Evolutionary conservation across 2,329 filamentous ascomycete species (phyloP).

Genomic region (Aureobasidium zeae): DNA sequence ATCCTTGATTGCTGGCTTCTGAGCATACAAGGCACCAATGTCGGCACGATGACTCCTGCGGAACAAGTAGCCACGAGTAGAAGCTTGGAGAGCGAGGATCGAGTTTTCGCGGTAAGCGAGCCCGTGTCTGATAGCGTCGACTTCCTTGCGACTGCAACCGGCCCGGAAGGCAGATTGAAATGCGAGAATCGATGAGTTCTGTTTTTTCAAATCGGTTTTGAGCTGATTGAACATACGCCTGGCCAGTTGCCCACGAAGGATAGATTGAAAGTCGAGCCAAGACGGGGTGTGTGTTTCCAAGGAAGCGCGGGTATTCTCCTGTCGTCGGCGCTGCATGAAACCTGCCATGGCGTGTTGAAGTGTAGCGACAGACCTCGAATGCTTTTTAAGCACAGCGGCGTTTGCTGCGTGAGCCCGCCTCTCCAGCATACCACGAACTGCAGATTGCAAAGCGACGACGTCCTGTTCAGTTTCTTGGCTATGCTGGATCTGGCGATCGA

Average conservation of each 20-base stretch:
- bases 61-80: constrained; percentile 40
- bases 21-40: constrained; percentile 46
- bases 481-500: constrained; percentile 47
- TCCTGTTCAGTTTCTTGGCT: constrained; percentile 55
- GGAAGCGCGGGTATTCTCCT: constrained; percentile 1
- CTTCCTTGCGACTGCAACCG: constrained; percentile 17
- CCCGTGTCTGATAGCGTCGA: constrained; percentile 21
- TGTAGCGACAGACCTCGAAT: constrained; percentile 27
- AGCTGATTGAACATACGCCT: constrained; percentile 8
- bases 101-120: constrained; percentile 37
- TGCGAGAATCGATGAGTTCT: constrained; percentile 20
- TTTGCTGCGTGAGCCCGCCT: constrained; percentile 42
- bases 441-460: constrained; percentile 42
- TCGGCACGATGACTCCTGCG: constrained; percentile 37
- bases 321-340: constrained; percentile 28
- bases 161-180: constrained; percentile 36
- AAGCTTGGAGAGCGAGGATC: constrained; percentile 44
- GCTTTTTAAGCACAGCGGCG: constrained; percentile 39
- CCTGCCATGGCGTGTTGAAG: constrained; percentile 37
- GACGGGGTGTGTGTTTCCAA: constrained; percentile 3
- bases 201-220: constrained; percentile 11
- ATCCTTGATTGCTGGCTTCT: constrained; percentile 48
- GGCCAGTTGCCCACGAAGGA: constrained; percentile 11
- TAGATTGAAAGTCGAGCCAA: constrained; percentile 15
- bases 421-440: constrained; percentile 54